Conservation (phyloP, 176 grass and related monocot species). For the Poa pratensis region DNA sequence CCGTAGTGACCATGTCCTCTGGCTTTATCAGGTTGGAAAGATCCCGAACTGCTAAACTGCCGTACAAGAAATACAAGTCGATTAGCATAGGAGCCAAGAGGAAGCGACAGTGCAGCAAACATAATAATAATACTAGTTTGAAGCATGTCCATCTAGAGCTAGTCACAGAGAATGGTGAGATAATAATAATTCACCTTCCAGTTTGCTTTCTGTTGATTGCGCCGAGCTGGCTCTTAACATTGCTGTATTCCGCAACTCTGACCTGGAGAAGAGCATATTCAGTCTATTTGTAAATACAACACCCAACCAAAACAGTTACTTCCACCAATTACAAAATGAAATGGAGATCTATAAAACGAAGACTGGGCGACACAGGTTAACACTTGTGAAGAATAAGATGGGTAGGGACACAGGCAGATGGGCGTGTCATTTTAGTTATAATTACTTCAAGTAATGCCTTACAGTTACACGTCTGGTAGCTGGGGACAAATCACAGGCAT, state of each 20-base stretch:
- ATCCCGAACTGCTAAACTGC: conserved; percentile 90
- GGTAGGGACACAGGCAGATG: background rate
- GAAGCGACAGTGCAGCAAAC: background rate
- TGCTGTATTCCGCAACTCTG: conserved; percentile 82
- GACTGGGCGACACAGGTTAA: background rate
- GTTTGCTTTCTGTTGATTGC: conserved; percentile 97
- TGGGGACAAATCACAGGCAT: background rate
- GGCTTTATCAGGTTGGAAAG: conserved; percentile 87
- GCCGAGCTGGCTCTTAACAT: conserved; percentile 94
- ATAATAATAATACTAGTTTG: conserved; percentile 2
- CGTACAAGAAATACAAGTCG: background rate
- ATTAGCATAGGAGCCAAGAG: background rate
- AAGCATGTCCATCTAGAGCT: background rate
- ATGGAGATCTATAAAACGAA: background rate
- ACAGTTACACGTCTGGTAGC: background rate
- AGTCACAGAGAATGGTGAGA: background rate
- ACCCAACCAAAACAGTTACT: background rate
- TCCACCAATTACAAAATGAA: background rate
- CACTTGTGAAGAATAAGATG: background rate
- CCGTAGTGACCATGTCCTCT: conserved; percentile 83
- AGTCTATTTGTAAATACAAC: background rate
- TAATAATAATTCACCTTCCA: conserved; percentile 68
- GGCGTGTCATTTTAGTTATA: background rate
- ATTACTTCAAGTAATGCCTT: background rate
- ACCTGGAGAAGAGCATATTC: conserved; percentile 51